A percentile compares a stretch with the other conserved stretches of the same genome.
These are phyloP conservation scores for Saccharomycopsis amapae DNA, from an alignment of 805 yeast genomes.

Conservation along the genomic window DNA sequence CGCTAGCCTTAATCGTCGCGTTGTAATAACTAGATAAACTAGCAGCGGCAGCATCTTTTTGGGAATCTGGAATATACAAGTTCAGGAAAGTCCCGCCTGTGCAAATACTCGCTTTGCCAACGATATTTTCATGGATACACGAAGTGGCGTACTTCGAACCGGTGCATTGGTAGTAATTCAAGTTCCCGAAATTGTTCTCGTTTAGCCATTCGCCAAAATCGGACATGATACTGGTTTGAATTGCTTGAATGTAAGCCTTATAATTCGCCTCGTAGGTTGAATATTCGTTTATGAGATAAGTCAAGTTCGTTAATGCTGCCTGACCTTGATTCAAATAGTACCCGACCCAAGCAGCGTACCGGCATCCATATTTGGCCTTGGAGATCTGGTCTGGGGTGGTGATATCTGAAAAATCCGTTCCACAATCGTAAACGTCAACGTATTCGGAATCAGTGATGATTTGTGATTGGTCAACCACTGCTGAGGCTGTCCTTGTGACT, in stretches of 20 bases:
- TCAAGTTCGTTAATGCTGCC: slow-evolving; percentile 11
- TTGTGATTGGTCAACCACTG: no score
- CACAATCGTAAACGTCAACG: slow-evolving; percentile 12
- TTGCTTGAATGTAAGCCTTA: slow-evolving; percentile 9
- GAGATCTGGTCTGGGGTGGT: background rate
- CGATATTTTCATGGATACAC: no score
- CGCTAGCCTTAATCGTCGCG: slow-evolving; percentile 4
- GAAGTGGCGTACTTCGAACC: no score
- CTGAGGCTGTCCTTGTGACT: no score
- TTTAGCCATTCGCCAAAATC: slow-evolving; percentile 14
- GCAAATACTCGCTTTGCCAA: background rate
- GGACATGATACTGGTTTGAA: slow-evolving; percentile 9
- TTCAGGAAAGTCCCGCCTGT: background rate
- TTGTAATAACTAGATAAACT: slow-evolving; percentile 7
- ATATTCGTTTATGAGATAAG: slow-evolving; percentile 11
- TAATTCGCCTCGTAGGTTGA: slow-evolving; percentile 9
- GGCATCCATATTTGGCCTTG: slow-evolving; percentile 15
- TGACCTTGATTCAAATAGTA: slow-evolving; percentile 15
- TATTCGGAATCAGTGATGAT: slow-evolving; percentile 2
- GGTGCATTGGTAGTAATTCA: slow-evolving; percentile 9
- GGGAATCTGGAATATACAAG: slow-evolving; percentile 7
- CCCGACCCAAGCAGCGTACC: slow-evolving; percentile 8
- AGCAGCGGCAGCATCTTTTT: background rate
- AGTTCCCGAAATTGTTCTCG: background rate
- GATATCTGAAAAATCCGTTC: background rate